phyloP scores from a whole-genome alignment of 805 yeast genomes.

The Osmozyma mogii region DNA sequence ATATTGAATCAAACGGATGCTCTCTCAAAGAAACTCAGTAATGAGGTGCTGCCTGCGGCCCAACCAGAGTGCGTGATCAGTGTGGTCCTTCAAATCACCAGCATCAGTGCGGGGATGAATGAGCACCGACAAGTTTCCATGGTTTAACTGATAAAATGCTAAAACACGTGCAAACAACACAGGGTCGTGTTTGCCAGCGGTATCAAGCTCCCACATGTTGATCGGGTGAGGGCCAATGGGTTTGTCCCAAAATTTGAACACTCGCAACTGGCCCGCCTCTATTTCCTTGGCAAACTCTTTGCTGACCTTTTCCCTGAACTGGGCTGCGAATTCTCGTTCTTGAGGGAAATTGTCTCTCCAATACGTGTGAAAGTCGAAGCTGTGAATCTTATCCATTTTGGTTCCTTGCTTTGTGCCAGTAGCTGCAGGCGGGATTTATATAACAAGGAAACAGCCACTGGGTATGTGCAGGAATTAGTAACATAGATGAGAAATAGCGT shows the following conservation, averaged over 20 bases:
- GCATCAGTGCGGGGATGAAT: constrained; percentile 44
- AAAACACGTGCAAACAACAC: constrained; percentile 37
- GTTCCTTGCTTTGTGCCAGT: no score
- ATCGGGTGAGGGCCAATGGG: constrained; percentile 55
- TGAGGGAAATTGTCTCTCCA: constrained; percentile 29
- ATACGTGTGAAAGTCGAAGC: constrained; percentile 52
- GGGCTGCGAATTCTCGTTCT: constrained; percentile 27
- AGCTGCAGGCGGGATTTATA: no score
- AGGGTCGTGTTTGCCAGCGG: constrained; percentile 23
- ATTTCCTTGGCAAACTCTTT: constrained; percentile 37
- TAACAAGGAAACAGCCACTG: no score
- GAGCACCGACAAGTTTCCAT: constrained; percentile 43
- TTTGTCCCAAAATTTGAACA: constrained; percentile 37
- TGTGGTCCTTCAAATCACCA: constrained; percentile 42
- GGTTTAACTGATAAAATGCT: constrained; percentile 46
- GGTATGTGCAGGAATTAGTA: no score
- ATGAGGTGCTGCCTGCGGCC: constrained; percentile 34
- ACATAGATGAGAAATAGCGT: no score
- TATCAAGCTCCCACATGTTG: constrained; percentile 51
- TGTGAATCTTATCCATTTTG: no score
- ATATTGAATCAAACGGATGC: no score
- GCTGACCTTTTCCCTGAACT: constrained; percentile 32
- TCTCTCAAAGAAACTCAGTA: neutral
- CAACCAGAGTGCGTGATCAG: constrained; percentile 49
- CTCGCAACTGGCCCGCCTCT: constrained; percentile 31